Evolutionary conservation across 176 grass and related monocot species (phyloP), one percentile per base, ranked within the genome.

Genomic region (Zea luxurians): DNA sequence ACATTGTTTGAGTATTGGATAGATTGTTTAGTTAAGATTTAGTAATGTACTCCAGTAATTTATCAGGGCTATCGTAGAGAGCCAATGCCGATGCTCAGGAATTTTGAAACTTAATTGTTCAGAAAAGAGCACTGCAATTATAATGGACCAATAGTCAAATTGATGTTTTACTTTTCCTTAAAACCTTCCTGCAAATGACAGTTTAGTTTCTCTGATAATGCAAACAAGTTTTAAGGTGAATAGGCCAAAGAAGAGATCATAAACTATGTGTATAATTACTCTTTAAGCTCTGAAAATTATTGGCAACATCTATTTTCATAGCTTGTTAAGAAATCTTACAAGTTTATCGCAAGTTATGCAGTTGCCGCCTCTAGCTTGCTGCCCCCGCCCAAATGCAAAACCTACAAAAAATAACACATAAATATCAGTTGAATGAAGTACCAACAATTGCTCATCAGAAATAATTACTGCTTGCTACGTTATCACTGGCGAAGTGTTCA

Each of bases 331-430:
- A 71, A 71, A 71, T 55, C 85, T 86, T 86, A 86, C 73, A 44
- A 76, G 42, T 77, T 87, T 90, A 58, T 86, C 85, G 84, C 76
- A 86, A 80, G 80, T 86, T 90, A 86, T 80, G 76, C 16, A 83
- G 71, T 87, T 90, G 88, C 43, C 63, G 71, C 88, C 88, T 86
- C 88, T 48, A 87, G 84, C 81, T 90, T 83, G 52, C 57, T 77
- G 66, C 43, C 60, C 11, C 66, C 43, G 50, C 11, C 66, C 81
- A 57, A 71, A 76, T 90, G 73, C 71, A 64, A 90, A 70, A 90
- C 72, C 88, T 87, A 61, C 37, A 82, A 58, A 55, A 40, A 36
- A 55, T 17, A 64, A 57, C 46, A 77, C 20, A 18, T 69, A 46
- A 42, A 62, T 8, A 68, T 82, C 13, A 85, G 67, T 44, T 46